Evolutionary conservation across 1,284 basidiomycete genomes (phyloP), one percentile per base, ranked within the genome.

Genomic region (Malassezia psittaci): DNA sequence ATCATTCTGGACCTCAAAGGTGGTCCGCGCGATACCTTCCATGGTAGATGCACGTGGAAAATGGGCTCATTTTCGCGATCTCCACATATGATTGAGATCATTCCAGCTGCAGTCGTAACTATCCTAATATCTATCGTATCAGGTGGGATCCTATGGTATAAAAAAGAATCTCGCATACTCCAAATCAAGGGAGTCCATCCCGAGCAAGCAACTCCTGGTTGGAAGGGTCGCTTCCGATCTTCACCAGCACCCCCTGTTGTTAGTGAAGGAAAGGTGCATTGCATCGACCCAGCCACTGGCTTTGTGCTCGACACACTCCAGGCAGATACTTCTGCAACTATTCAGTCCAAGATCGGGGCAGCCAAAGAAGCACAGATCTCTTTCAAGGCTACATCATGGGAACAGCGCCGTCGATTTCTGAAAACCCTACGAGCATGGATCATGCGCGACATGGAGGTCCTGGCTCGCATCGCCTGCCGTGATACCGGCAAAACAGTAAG

Each of bases 401-500:
- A 81, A 0, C 81, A 90, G 66, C 80, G 93, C 21, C 79, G 85
- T 67, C 82, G 84, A 60, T 83, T 96, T 38, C 78, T 96, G 65
- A 79, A 87, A 35, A 91, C 86, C 64, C 75, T 98, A 64, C 81
- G 88, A 65, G 85, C 85, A 60, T 98, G 93, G 91, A 79, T 93
- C 12, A 83, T 93, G 29, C 82, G 85, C 62, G 88, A 93, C 65
- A 83, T 90, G 77, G 86, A 91, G 56, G 77, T 78, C 18, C 88
- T 90, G 66, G 88, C 88, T 7, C 80, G 84, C 44, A 86, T 94
- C n/a, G 89, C 89, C 35, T 89, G 87, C 69, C 80, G 91, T 36
- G 93, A 98, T 76, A 90, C 90, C 0, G 93, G 93, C 55, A 98
- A 96, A 79, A 96, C 93, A 34, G 41, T 43, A 21, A 90, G 90